Percentiles rank a stretch among this genome's conserved stretches.
These are phyloP conservation scores for Kazachstania psychrophila DNA, from an alignment of 805 yeast genomes.

Conservation along the genomic window DNA sequence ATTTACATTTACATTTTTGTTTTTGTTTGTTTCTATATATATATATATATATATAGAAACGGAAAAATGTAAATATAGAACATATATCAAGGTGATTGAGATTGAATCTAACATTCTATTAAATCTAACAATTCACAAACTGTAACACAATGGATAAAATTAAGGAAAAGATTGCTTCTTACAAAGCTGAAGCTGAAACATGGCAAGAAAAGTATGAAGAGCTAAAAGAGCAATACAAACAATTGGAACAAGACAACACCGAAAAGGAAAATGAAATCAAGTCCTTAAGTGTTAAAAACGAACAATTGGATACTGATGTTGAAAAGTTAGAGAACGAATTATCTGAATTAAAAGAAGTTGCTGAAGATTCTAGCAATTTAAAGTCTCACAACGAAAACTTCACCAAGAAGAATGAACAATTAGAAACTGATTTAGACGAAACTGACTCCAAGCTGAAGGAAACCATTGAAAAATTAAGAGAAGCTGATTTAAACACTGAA, in stretches of 20 bases:
- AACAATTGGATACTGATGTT: constrained; percentile 71
- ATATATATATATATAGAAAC: too few species aligned
- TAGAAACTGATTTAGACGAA: constrained; percentile 75
- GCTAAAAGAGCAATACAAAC: constrained; percentile 68
- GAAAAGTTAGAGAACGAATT: constrained; percentile 41
- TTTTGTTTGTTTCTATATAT: too few species aligned
- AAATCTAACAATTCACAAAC: too few species aligned
- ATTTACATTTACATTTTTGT: too few species aligned
- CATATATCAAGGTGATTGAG: too few species aligned
- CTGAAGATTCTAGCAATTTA: constrained; percentile 83
- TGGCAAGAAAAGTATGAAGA: constrained; percentile 98
- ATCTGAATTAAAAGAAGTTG: constrained; percentile 54
- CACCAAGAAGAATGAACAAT: constrained; percentile 81
- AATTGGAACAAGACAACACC: constrained; percentile 81
- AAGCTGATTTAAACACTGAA: constrained; percentile 91
- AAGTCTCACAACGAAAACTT: constrained; percentile 84
- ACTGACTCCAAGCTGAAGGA: constrained; percentile 86
- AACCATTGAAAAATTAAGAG: constrained; percentile 88
- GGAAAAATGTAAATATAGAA: too few species aligned
- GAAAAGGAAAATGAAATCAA: constrained; percentile 94
- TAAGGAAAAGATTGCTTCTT: constrained; percentile 69
- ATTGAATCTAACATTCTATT: too few species aligned
- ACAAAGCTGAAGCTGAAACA: constrained; percentile 89
- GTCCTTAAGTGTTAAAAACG: constrained; percentile 84
- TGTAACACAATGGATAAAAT: constrained; percentile 51